Base-by-base conservation (phyloP, 306 rosid genomes). In the Argentina anserina region DNA sequence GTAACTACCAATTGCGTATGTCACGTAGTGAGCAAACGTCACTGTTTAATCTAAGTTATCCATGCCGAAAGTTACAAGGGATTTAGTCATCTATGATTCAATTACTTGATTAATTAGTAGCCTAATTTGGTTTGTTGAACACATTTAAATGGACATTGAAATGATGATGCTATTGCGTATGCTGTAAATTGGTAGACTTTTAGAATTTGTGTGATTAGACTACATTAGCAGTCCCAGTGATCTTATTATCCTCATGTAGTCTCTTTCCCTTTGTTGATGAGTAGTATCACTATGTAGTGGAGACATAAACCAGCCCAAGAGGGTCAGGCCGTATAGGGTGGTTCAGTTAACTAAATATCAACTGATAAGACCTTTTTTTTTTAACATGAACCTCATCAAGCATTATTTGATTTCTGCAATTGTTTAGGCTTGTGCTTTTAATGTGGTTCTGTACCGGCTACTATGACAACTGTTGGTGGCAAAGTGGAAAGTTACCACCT, bases 1-100 rank as follows among this genome's bases (percentile, higher is more conserved):
- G 20, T n/a, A 67, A 47, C 42, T 46, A 45, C 61, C 72, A 69
- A 25, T 23, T 64, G 65, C 46, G 12, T 33, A 52, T 52, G 29
- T 52, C 29, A 28, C 29, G 3, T 62, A 33, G 62, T 18, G 26
- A 46, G 43, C 11, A 36, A 34, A 65, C 7, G 1, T 26, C 33
- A 12, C 25, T 25, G 17, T 37, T 21, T 12, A 37, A 23, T 71
- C 50, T 70, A 25, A 17, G 7, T 2, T 15, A 34, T 55, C 65
- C 34, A 17, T n/a, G 74, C 49, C 59, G 39, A 68, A 13, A 7
- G 17, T 36, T 53, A 15, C n/a, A 25, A 12, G 25, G 9, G 37
- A 52, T 23, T 14, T 39, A 55, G 23, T n/a, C 49, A 55, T 39
- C 39, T 39, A 25, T 25, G 13, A 58, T 37, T 36, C 50, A 15